Evolutionary conservation across 208 protist genomes (phyloP), one percentile per base, ranked within the genome.

Genomic region (Leishmania major): DNA sequence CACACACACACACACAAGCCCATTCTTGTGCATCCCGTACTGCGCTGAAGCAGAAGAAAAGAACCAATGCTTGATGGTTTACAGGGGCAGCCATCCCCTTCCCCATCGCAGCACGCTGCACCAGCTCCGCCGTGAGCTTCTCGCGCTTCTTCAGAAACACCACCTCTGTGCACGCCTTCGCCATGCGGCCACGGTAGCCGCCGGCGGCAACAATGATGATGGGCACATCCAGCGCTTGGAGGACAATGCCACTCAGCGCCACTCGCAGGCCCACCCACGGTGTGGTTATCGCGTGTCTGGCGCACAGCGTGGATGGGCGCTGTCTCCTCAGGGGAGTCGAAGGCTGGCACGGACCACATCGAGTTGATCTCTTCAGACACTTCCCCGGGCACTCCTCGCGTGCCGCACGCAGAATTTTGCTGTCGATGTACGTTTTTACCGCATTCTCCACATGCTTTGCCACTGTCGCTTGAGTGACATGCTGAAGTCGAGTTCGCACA

Each of bases 141-240:
- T 72, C 35, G n/a, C 64, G 71, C 47, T 82, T 84, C 57, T 88
- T 81, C 40, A 91, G 69, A 37, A 89, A 64, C 13, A 79, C 77
- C 15, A 88, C 47, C 47, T 81, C 62, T 5, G 88, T 88, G 84
- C 87, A 92, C 77, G 89, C 88, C 82, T 89, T 89, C 0, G 85
- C 70, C 75, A 88, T 76, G 79, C 89, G 85, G 47, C 84, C 86
- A 31, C 85, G 60, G 59, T 85, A 87, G 51, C 85, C 88, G 40
- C 86, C 91, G 3, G 85, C 84, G 31, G 84, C 87, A 15, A 86
- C 83, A n/a, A 89, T 87, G 71, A 90, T 80, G 37, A 85, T 88
- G 17, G 87, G 88, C 49, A 94, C 87, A 66, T 84, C 74, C 40
- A 92, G 51, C 43, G 72, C 80, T 40, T 92, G 87, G 74, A 90